Percentiles rank a stretch among this genome's conserved stretches.
Evolutionary conservation across 2,329 filamentous ascomycete species (phyloP).

Genomic region (Diaporthe sp.): DNA sequence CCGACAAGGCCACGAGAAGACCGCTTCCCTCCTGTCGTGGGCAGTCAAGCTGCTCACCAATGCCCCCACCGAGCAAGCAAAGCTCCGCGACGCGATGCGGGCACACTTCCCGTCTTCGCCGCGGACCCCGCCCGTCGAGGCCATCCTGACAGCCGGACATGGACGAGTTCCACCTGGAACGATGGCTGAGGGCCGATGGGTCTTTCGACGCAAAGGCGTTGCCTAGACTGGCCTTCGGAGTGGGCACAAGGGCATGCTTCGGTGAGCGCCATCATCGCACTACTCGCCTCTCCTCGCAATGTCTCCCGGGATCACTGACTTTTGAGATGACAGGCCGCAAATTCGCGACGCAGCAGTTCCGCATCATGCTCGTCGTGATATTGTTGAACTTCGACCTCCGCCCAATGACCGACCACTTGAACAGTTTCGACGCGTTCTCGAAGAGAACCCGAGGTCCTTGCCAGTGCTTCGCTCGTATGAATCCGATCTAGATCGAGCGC

Average conservation of each 20-base stretch:
- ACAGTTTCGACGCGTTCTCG: slow-evolving; percentile 26
- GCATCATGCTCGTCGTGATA: slow-evolving; percentile 42
- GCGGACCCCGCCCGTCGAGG: slow-evolving; percentile 15
- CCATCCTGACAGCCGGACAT: slow-evolving; percentile 33
- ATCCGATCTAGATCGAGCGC: neutral
- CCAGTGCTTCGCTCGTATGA: slow-evolving; percentile 35
- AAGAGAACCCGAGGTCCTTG: slow-evolving; percentile 28
- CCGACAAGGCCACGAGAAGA: slow-evolving; percentile 35
- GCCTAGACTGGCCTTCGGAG: slow-evolving; percentile 29
- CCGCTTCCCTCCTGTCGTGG: slow-evolving; percentile 35
- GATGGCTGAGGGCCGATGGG: slow-evolving; percentile 31
- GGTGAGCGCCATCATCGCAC: neutral
- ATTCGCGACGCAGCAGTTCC: slow-evolving; percentile 43
- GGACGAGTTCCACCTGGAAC: slow-evolving; percentile 24
- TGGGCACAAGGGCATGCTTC: slow-evolving; percentile 26
- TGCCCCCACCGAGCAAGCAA: slow-evolving; percentile 6
- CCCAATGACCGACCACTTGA: slow-evolving; percentile 38
- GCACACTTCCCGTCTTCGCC: slow-evolving; percentile 16
- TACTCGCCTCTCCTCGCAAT: neutral
- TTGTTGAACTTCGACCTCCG: slow-evolving; percentile 43
- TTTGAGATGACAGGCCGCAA: slow-evolving; percentile 37
- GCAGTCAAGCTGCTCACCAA: slow-evolving; percentile 37
- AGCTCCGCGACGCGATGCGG: slow-evolving; percentile 30
- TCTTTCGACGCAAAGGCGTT: slow-evolving; percentile 35
- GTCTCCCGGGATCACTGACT: neutral